phyloP scores from a whole-genome alignment of 179 eudicot genomes.

The Amaranthus tricolor region DNA sequence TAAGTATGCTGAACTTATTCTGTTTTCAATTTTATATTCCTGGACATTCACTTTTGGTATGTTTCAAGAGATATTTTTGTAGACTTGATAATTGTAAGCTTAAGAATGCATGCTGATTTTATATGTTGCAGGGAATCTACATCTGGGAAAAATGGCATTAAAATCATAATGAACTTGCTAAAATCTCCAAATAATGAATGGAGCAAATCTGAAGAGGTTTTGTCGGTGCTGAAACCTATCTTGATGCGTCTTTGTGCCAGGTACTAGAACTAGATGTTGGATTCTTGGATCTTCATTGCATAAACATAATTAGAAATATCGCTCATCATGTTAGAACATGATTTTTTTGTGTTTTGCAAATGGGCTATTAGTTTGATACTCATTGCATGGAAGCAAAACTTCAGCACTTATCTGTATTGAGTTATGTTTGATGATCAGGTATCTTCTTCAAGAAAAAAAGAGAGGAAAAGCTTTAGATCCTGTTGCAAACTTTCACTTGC shows the following conservation, averaged over 20 bases:
- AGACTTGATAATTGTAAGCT: not conserved
- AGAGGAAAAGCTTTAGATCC: conserved; percentile 96
- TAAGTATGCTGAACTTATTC: too few relatives aligned
- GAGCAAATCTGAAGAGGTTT: conserved; percentile 52
- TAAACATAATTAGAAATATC: not conserved
- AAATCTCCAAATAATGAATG: conserved; percentile 54
- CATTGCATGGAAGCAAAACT: not conserved
- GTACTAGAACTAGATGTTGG: conserved; percentile 29
- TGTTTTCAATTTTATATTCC: not conserved
- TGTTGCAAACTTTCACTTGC: conserved; percentile 98
- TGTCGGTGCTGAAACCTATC: conserved; percentile 47
- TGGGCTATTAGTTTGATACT: too few relatives aligned
- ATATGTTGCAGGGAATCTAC: conserved; percentile 45
- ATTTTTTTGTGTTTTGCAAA: not conserved
- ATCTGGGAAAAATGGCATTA: conserved; percentile 54
- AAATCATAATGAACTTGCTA: conserved; percentile 61
- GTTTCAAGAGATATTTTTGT: not conserved
- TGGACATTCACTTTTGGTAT: not conserved
- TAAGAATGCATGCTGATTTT: not conserved
- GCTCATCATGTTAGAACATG: not conserved
- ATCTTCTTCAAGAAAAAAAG: conserved; percentile 82
- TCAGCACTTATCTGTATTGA: not conserved
- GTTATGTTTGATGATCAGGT: conserved; percentile 39
- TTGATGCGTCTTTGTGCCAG: conserved; percentile 86
- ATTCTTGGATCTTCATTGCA: not conserved